Conservation (phyloP, 768 basidiomycete species). For the Panaeolus cyanescens region DNA sequence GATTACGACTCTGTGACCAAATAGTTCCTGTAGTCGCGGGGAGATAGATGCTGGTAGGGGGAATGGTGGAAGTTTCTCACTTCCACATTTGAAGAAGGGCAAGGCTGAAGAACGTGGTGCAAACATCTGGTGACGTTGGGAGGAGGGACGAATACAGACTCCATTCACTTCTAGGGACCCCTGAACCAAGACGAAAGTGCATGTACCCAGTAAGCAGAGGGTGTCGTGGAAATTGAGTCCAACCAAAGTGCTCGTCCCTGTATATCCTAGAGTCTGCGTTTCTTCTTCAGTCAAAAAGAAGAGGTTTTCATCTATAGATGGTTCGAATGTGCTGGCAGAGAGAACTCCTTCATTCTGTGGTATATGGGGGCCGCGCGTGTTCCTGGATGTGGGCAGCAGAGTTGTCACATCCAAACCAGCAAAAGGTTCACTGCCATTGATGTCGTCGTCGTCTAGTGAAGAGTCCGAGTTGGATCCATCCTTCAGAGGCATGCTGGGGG, state of each 20-base stretch:
- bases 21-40: slow-evolving; percentile 11
- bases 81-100: slow-evolving; percentile 42
- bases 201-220: slow-evolving; percentile 70
- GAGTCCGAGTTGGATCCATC: slow-evolving; percentile 19
- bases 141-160: slow-evolving; percentile 44
- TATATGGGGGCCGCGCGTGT: neutral
- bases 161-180: slow-evolving; percentile 66
- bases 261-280: slow-evolving; percentile 26
- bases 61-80: slow-evolving; percentile 5
- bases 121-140: slow-evolving; percentile 53
- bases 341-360: slow-evolving; percentile 12
- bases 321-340: slow-evolving; percentile 52
- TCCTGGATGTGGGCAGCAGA: slow-evolving; percentile 16
- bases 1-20: slow-evolving; percentile 38
- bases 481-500: slow-evolving; percentile 52
- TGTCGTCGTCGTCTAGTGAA: slow-evolving; percentile 53
- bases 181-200: slow-evolving; percentile 58
- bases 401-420: slow-evolving; percentile 17
- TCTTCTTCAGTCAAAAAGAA: slow-evolving; percentile 47
- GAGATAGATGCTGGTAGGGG: slow-evolving; percentile 8
- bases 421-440: slow-evolving; percentile 13
- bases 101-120: slow-evolving; percentile 82
- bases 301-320: slow-evolving; percentile 44
- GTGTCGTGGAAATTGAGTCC: slow-evolving; percentile 50
- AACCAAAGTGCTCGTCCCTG: slow-evolving; percentile 37